phyloP scores from a whole-genome alignment of 257 asterid species.

The Ballota nigra region DNA sequence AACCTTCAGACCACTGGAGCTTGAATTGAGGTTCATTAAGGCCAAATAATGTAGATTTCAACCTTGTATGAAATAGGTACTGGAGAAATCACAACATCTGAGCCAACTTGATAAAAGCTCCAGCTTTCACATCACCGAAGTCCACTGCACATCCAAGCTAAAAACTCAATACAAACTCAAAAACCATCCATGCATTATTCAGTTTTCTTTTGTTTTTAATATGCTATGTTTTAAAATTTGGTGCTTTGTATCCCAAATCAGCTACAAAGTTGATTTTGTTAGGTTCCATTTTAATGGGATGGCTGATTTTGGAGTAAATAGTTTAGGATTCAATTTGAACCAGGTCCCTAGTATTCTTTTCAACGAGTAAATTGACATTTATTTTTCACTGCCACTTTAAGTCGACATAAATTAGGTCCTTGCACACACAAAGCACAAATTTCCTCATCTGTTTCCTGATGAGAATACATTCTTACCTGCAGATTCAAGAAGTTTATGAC shows the following conservation, averaged over 20 bases:
- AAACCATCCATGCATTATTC: not conserved
- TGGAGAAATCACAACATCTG: not conserved
- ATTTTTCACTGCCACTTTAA: constrained; percentile 10
- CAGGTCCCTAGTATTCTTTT: not conserved
- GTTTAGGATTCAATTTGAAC: not conserved
- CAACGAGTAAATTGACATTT: not conserved
- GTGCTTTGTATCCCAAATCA: not conserved
- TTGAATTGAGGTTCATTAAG: not conserved
- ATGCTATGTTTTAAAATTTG: too few species aligned
- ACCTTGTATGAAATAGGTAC: not conserved
- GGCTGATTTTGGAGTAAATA: not conserved
- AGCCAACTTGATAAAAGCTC: not conserved
- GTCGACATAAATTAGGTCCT: not conserved
- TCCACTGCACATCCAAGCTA: too few species aligned
- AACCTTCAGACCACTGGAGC: not conserved
- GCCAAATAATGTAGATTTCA: not conserved
- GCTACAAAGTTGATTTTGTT: not conserved
- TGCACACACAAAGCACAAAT: constrained; percentile 5
- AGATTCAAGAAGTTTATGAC: constrained; percentile 88
- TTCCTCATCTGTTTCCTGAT: constrained; percentile 19
- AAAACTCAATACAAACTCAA: too few species aligned
- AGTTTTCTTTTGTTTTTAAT: too few species aligned
- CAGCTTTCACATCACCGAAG: not conserved
- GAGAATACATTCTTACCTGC: constrained; percentile 28
- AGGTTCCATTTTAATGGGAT: not conserved